Base-by-base conservation (phyloP, 768 basidiomycete species). In the Omphalotus guepiniiformis region DNA sequence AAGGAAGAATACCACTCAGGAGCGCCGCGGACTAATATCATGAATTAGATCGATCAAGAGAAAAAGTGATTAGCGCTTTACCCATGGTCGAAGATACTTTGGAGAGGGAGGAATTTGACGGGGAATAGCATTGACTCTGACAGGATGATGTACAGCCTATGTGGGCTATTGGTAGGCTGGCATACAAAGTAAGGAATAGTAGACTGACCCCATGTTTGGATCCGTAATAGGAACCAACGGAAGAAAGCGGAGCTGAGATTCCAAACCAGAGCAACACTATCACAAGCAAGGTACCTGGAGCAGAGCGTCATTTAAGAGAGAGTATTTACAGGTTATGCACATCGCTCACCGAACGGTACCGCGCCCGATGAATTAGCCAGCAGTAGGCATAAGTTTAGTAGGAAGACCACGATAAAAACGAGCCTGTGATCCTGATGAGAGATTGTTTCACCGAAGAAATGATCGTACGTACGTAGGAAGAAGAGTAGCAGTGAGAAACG, bases 291-390 rank as follows among this genome's bases (percentile, higher is more conserved):
- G 92, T 94, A 38, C 84, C 86, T 88, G 36, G 22, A 47, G 12
- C 21, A 43, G n/a, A 41, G 22, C 44, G 11, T 38, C 38, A 44
- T 26, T 21, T 37, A n/a, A 36, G 28, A 6, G 29, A 7, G n/a
- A 41, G 7, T 21, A 41, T 16, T 27, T 6, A n/a, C 9, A 25
- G 35, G 12, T 13, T 34, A 5, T 3, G 62, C 71, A 47, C 55
- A n/a, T n/a, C n/a, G n/a, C n/a, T n/a, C n/a, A 82, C 94, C 91
- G 63, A 97, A 95, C 3, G 95, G 95, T 35, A 99, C 92, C 9
- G 95, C 95, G 7, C 95, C 95, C 4, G 94, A 95, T 2, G 93
- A 93, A 3, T 83, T 83, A 13, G 88, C 85, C 2, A 76, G 69
- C 48, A 97, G 70, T 19, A 98, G 80, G 74, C 94, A 90, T 25